phyloP scores from a whole-genome alignment of 495 filamentous ascomycete species.

The Beverwykella pulmonaria region DNA sequence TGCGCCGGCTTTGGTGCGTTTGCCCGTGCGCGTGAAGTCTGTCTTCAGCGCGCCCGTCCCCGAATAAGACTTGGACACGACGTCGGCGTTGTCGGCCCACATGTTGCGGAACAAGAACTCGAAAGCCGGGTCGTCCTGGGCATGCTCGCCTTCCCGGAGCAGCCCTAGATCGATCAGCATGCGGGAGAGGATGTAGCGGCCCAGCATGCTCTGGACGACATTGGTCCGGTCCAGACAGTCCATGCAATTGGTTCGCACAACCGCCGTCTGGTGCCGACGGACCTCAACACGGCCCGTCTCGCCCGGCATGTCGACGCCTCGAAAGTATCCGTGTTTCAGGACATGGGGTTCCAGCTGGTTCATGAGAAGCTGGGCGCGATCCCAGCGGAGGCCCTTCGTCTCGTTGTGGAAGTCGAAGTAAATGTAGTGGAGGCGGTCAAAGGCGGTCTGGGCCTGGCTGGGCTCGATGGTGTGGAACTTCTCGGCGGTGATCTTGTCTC shows the following conservation, averaged over 20 bases:
- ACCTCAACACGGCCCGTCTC: conserved; percentile 73
- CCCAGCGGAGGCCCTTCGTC: conserved; percentile 91
- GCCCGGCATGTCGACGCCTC: conserved; percentile 81
- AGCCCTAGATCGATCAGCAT: conserved; percentile 83
- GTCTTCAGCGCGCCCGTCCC: conserved; percentile 96
- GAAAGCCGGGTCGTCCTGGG: conserved; percentile 73
- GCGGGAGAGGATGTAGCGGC: conserved; percentile 79
- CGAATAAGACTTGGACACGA: conserved; percentile 87
- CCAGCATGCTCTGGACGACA: conserved; percentile 94
- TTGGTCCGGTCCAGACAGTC: conserved; percentile 98
- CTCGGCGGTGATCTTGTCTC: conserved; percentile 64
- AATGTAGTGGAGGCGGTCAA: conserved; percentile 86
- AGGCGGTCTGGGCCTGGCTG: conserved; percentile 57
- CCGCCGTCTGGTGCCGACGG: conserved; percentile 75
- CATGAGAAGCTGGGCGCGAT: conserved; percentile 83
- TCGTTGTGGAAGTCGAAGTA: conserved; percentile 99
- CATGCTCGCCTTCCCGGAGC: conserved; percentile 67
- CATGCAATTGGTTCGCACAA: conserved; percentile 98
- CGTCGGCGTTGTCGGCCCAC: conserved; percentile 98
- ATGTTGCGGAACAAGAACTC: conserved; percentile 89
- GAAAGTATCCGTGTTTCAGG: conserved; percentile 82
- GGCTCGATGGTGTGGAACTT: conserved; percentile 80
- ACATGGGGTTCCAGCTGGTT: conserved; percentile 75
- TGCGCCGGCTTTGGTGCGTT: conserved; percentile 79
- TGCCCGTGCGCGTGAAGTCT: conserved; percentile 87